Evolutionary conservation across 352 stramenopile genomes (phyloP).

Genomic region (Pythium coloratum): DNA sequence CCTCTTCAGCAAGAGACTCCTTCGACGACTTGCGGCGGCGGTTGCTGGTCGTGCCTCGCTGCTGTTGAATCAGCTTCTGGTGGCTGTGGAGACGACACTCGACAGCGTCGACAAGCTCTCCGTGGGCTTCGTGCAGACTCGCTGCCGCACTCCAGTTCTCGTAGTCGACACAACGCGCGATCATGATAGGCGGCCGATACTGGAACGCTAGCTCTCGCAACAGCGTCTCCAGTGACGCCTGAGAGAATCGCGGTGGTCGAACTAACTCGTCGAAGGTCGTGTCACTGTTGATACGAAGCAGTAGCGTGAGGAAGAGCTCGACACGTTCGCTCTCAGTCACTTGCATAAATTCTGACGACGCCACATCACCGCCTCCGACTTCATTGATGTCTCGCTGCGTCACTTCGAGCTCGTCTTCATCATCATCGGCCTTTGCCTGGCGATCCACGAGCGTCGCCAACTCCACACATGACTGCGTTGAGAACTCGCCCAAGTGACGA

Average conservation of each 20-base stretch:
- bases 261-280: slow-evolving; percentile 17
- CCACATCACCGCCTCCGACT: slow-evolving; percentile 35
- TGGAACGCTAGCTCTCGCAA: slow-evolving; percentile 56
- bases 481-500: slow-evolving; percentile 47
- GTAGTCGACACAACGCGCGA: slow-evolving; percentile 79
- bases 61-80: slow-evolving; percentile 24
- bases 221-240: slow-evolving; percentile 50
- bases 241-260: slow-evolving; percentile 24
- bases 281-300: slow-evolving; percentile 55
- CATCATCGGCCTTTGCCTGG: not conserved
- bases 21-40: slow-evolving; percentile 28
- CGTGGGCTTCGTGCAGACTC: slow-evolving; percentile 76
- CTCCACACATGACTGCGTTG: slow-evolving; percentile 33
- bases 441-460: slow-evolving; percentile 56
- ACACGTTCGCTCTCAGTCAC: slow-evolving; percentile 51
- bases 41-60: not conserved
- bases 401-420: not conserved
- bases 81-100: slow-evolving; percentile 79
- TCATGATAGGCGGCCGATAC: slow-evolving; percentile 77
- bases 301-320: slow-evolving; percentile 73
- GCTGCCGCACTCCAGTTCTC: slow-evolving; percentile 80
- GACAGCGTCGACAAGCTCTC: slow-evolving; percentile 80
- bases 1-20: slow-evolving; percentile 26
- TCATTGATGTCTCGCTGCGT: slow-evolving; percentile 24
- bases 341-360: slow-evolving; percentile 1